Base-by-base conservation (phyloP, 257 asterid genomes). In the Eustoma russellianum region DNA sequence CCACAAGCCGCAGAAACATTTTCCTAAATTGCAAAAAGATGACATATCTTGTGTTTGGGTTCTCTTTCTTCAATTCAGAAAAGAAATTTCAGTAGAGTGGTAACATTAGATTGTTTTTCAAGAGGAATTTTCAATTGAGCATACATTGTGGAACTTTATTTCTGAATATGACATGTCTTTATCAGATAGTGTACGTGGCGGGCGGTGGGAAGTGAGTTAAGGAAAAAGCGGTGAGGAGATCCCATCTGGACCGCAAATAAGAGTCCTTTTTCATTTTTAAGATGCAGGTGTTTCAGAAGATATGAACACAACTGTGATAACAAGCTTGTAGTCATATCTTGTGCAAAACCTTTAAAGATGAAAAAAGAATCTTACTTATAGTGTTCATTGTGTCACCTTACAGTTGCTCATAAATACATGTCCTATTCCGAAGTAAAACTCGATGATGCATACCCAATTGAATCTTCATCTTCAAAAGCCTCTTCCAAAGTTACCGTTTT, bases 11-110 rank as follows among this genome's bases (percentile, higher is more conserved):
- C 44, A 80, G 72, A 80, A 91, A 38, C 95, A 91, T 75, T 61
- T 74, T 80, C 13, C 76, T 77, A 70, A 91, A 91, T 24, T 88
- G 95, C 0, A 97, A 85, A 75, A 91, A 91, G 62, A 91, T 57
- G 6, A 87, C 77, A 0, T 97, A 82, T 63, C 87, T 87, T 11
- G 79, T 61, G n/a, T 71, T 61, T 0, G 88, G 81, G 56, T 46
- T 71, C 40, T 53, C 60, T 11, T 79, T 81, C 67, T 85, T 70
- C 3, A 81, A 57, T 2, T 71, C 73, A 8, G 74, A 60, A 9
- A 9, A 91, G 77, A 15, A 75, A 82, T 56, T 79, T 81, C 28
- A 91, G 50, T 13, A 91, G 95, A 47, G 81, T 77, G 3, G 70
- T 17, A 5, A 82, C 88, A 68, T 91, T 91, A 56, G 98, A 91